Evolutionary conservation across 139 green algal genomes (phyloP).

Genomic region (Coelastrella sp.): DNA sequence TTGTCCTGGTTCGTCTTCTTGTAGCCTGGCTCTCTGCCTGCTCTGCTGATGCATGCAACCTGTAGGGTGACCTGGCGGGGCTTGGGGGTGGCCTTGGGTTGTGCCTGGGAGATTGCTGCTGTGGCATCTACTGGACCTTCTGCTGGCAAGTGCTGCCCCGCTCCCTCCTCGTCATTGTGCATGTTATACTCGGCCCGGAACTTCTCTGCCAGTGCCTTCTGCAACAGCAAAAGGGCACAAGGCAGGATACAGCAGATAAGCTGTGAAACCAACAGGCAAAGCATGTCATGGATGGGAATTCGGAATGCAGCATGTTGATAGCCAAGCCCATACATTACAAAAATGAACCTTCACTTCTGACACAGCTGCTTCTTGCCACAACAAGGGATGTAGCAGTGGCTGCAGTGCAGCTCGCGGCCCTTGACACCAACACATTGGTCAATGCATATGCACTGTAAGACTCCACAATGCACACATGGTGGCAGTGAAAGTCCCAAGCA

Average conservation of each 20-base stretch:
- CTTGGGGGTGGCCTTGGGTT: constrained; percentile 2
- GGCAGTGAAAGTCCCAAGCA: too few relatives aligned
- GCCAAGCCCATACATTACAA: too few relatives aligned
- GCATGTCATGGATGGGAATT: too few relatives aligned
- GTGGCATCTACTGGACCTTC: neutral
- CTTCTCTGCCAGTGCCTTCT: constrained; percentile 40
- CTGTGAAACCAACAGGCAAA: too few relatives aligned
- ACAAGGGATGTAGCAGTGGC: too few relatives aligned
- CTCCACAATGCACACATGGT: too few relatives aligned
- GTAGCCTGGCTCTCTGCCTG: constrained; percentile 81
- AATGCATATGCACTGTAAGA: too few relatives aligned
- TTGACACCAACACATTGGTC: too few relatives aligned
- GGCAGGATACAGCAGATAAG: too few relatives aligned
- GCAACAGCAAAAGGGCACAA: neutral
- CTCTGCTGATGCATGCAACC: constrained; percentile 82
- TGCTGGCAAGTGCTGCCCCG: neutral
- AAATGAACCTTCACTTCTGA: too few relatives aligned
- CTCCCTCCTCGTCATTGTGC: constrained; percentile 25
- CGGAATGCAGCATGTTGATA: neutral
- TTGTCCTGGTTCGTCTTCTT: constrained; percentile 94
- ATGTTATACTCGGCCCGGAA: constrained; percentile 39
- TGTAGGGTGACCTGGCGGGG: constrained; percentile 36
- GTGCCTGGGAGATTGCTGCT: neutral
- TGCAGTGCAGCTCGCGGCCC: too few relatives aligned
- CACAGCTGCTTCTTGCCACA: too few relatives aligned